Percentiles rank a stretch among this genome's conserved stretches.
These are phyloP conservation scores for Fusarium sp. DNA, from an alignment of 2,329 filamentous ascomycete genomes.

Conservation along the genomic window DNA sequence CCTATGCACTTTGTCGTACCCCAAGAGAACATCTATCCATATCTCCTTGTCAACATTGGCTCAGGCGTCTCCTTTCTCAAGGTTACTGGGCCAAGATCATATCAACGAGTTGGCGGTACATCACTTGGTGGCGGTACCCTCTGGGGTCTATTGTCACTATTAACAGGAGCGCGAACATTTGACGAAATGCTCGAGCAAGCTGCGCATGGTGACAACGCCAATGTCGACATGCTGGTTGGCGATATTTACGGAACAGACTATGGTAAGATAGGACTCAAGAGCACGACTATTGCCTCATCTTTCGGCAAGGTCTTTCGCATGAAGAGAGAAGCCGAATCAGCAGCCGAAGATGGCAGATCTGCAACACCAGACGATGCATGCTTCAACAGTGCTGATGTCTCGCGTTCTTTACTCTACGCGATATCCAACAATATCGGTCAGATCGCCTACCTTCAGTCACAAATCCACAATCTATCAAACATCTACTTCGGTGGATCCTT, in stretches of 20 bases:
- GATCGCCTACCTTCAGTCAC: slow-evolving; percentile 96
- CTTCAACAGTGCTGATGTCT: slow-evolving; percentile 87
- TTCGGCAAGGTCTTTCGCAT: slow-evolving; percentile 97
- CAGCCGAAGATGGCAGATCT: slow-evolving; percentile 77
- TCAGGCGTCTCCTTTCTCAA: slow-evolving; percentile 98
- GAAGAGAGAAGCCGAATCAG: slow-evolving; percentile 84
- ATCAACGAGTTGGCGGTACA: slow-evolving; percentile 91
- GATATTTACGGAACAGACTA: slow-evolving; percentile 98
- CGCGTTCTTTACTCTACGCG: slow-evolving; percentile 89
- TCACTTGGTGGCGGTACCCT: slow-evolving; percentile 96
- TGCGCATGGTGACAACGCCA: slow-evolving; percentile 88
- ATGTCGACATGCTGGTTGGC: slow-evolving; percentile 95
- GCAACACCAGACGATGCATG: slow-evolving; percentile 57
- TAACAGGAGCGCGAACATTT: slow-evolving; percentile 95
- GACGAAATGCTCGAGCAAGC: slow-evolving; percentile 97
- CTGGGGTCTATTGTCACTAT: slow-evolving; percentile 90
- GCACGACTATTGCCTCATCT: slow-evolving; percentile 92
- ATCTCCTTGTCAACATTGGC: slow-evolving; percentile 97
- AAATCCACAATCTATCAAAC: slow-evolving; percentile 88
- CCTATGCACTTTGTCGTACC: slow-evolving; percentile 90
- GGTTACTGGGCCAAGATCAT: slow-evolving; percentile 88
- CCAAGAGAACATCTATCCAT: slow-evolving; percentile 87
- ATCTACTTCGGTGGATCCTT: slow-evolving; percentile 99
- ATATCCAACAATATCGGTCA: slow-evolving; percentile 99
- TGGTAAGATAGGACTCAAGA: slow-evolving; percentile 94